Conservation (phyloP, 257 asterid genomes). For the Scutellaria galericulata region DNA sequence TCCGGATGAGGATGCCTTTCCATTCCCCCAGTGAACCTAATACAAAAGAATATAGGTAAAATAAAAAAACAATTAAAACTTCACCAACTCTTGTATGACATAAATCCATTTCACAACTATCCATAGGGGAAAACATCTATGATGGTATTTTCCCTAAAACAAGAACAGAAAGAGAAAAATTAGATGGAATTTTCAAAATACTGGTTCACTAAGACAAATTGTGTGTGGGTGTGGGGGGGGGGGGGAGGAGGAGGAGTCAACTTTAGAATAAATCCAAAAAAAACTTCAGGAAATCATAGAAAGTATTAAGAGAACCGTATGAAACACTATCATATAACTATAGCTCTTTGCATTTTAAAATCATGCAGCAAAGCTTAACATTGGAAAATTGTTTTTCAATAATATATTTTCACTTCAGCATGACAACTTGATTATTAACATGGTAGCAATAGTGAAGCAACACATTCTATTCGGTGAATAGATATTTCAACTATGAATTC, state of each 20-base stretch:
- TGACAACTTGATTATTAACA: neutral
- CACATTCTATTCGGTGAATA: conserved; percentile 13
- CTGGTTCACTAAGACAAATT: neutral
- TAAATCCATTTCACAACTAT: conserved; percentile 18
- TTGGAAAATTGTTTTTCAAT: neutral
- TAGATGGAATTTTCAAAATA: neutral
- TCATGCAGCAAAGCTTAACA: conserved; percentile 14
- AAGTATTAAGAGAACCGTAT: conserved; percentile 10
- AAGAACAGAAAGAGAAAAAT: conserved; percentile 18
- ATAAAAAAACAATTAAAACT: neutral
- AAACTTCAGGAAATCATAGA: conserved; percentile 10
- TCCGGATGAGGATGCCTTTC: conserved; percentile 81
- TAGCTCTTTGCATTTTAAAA: conserved; percentile 8
- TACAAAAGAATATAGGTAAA: conserved; percentile 13
- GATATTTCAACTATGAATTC: conserved; percentile 5
- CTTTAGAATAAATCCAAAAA: neutral
- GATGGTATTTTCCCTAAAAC: neutral
- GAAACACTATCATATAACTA: conserved; percentile 11
- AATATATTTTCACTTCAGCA: neutral
- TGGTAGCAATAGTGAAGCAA: conserved; percentile 11
- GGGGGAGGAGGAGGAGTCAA: neutral
- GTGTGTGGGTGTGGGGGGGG: neutral
- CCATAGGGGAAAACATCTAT: neutral
- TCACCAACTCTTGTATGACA: neutral
- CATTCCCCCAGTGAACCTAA: conserved; percentile 87